Evolutionary conservation across 352 stramenopile genomes (phyloP), one percentile per base, ranked within the genome.

Genomic region (Sclerospora graminicola): DNA sequence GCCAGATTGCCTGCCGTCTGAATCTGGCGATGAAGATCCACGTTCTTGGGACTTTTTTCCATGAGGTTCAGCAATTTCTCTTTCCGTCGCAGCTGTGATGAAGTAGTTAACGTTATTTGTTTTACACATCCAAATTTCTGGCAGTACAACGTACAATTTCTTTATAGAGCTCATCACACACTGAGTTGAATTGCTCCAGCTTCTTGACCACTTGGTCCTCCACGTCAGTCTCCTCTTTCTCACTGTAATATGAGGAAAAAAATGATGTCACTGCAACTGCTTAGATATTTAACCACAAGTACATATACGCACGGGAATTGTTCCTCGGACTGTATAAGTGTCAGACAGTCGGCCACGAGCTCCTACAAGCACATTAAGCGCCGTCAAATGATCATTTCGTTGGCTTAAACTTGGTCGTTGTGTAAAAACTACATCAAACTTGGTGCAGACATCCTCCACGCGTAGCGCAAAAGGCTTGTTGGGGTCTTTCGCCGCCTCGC

Each of bases 151-250:
- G 50, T 63, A 91, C 79, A 31, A 91, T 91, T 36, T 91, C 79
- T 45, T 91, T 91, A 56, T 89, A 91, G 16, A 91, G 63, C 54
- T 91, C 79, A 57, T 91, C 79, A 57, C 76, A 89, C 26, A 91
- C 79, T 26, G 74, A 87, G 55, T 91, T 91, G 56, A 91, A 91
- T 50, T 87, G 74, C 51, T 91, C 79, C 18, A 91, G 74, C 38
- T 89, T 91, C 63, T 82, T 86, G 32, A 89, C 71, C 43, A 91
- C 76, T 41, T 88, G 69, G 36, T 86, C 76, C 39, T 87, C 79
- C 33, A 76, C 55, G 21, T 48, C 51, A 10, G 32, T 45, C 28
- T 49, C 50, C 1, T 64, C 58, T 1, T 48, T 51, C 21, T 82
- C 60, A 5, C 65, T 75, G 28, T 20, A 21, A 8, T 13, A 36